These are phyloP conservation scores for Mycena kentingensis DNA, from an alignment of 768 basidiomycete genomes.

Conservation along the genomic window DNA sequence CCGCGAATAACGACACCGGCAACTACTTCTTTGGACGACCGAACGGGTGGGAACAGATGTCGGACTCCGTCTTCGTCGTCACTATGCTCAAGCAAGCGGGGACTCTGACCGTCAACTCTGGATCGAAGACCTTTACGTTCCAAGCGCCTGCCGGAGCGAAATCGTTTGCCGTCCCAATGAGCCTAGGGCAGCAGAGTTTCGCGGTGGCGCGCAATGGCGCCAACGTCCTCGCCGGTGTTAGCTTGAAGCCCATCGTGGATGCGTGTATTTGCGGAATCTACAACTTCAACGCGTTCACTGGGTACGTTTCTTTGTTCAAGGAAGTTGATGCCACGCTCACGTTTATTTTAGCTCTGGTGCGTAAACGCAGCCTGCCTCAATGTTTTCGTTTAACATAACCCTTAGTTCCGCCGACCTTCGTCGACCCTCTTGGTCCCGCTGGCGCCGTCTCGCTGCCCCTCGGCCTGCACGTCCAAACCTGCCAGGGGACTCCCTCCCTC, in stretches of 20 bases:
- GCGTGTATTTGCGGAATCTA: conserved; percentile 20
- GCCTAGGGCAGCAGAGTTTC: conserved; percentile 21
- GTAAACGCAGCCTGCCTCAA: not conserved
- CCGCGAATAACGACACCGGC: conserved; percentile 20
- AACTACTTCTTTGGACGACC: conserved; percentile 16
- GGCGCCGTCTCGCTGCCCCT: conserved; percentile 6
- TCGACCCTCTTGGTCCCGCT: conserved; percentile 16
- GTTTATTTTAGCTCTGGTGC: not conserved
- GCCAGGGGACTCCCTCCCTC: conserved; percentile 14
- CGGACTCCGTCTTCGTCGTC: conserved; percentile 17
- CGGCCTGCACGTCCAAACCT: conserved; percentile 16
- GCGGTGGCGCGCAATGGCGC: conserved; percentile 14
- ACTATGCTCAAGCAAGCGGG: conserved; percentile 13
- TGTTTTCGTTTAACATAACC: not conserved
- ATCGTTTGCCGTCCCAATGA: conserved; percentile 17
- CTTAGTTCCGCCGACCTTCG: conserved; percentile 1
- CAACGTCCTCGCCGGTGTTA: conserved; percentile 16
- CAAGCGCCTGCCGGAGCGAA: conserved; percentile 18
- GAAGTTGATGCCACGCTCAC: not conserved
- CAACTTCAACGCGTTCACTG: conserved; percentile 24
- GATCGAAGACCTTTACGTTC: conserved; percentile 4
- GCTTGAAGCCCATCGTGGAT: conserved; percentile 12
- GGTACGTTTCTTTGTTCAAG: conserved; percentile 2
- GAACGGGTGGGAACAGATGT: conserved; percentile 15
- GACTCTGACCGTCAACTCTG: conserved; percentile 15